Percentiles rank a stretch among this genome's conserved stretches.
Evolutionary conservation across 768 basidiomycete genomes (phyloP).

Genomic region (Pholiota conissans): DNA sequence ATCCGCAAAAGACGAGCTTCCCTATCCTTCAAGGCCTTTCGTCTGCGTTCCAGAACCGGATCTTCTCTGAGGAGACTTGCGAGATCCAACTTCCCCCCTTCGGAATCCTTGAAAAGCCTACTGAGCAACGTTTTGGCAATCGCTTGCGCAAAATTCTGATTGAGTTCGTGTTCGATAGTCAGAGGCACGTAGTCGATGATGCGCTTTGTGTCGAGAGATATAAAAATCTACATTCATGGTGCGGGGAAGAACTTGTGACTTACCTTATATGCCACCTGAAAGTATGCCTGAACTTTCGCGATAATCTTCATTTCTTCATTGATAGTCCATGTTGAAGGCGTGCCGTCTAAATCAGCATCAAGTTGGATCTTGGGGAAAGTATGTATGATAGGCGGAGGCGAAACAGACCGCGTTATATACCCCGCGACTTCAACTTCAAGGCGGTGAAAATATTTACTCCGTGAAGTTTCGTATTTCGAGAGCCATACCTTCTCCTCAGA

Average conservation of each 20-base stretch:
- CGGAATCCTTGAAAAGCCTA: constrained; percentile 18
- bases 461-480: background rate
- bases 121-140: constrained; percentile 31
- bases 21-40: constrained; percentile 29
- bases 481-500: constrained; percentile 23
- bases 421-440: background rate
- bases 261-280: constrained; percentile 55
- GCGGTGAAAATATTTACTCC: background rate
- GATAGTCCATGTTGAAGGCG: constrained; percentile 30
- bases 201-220: too few relatives aligned
- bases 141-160: constrained; percentile 34
- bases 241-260: background rate
- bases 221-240: background rate
- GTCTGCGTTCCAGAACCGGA: constrained; percentile 27
- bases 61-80: constrained; percentile 41
- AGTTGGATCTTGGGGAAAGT: constrained; percentile 50
- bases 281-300: constrained; percentile 58
- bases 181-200: constrained; percentile 55
- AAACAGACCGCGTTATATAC: background rate
- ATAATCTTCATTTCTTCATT: constrained; percentile 50
- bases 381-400: constrained; percentile 37
- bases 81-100: constrained; percentile 14
- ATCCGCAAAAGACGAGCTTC: constrained; percentile 31
- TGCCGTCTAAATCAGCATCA: constrained; percentile 40
- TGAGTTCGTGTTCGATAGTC: constrained; percentile 48